Evolutionary conservation across 139 green algal species (phyloP), one percentile per base, ranked within the genome.

Genomic region (Desmodesmus armatus): DNA sequence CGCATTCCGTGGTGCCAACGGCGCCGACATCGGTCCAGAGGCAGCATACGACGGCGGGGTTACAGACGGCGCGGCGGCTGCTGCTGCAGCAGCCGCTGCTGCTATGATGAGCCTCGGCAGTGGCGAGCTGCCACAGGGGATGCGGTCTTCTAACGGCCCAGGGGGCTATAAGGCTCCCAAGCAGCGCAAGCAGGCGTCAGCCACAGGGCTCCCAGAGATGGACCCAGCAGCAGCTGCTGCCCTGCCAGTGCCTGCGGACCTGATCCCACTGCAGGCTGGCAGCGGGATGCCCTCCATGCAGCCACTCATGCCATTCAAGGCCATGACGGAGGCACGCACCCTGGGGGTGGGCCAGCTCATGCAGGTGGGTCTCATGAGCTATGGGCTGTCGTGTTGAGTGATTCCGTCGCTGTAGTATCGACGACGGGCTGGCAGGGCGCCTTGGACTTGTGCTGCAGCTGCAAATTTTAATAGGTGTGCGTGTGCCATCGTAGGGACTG

Each of bases 31-130:
- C 35, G 41, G 35, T 37, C 35, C 37, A 33, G 25, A 47, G 40
- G 27, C 73, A 58, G 41, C 31, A 9, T 23, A 39, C 41, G 41
- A n/a, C 6, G 49, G 35, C 40, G 40, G 44, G n/a, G 51, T 2
- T 43, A 58, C 15, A 23, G 33, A 43, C 35, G 71, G 27, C 39
- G 43, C 71, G 44, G 37, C 71, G 44, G 43, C 43, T 33, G 13
- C 41, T 21, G 71, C 71, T 63, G 72, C 72, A 41, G 72, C 72
- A 66, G 67, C 67, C 29, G 67, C 67, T 33, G 67, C 67, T 4
- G 39, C 70, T 37, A 80, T 80, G 72, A 67, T 65, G 43, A 41
- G 72, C 13, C 23, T 62, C 1, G 72, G 72, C 9, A 17, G 37
- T 62, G 47, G 9, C 31, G 53, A 21, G 53, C 53, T 65, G 53